Evolutionary conservation across 2,329 filamentous ascomycete genomes (phyloP).

Genomic region (Colletotrichum cuscutae): DNA sequence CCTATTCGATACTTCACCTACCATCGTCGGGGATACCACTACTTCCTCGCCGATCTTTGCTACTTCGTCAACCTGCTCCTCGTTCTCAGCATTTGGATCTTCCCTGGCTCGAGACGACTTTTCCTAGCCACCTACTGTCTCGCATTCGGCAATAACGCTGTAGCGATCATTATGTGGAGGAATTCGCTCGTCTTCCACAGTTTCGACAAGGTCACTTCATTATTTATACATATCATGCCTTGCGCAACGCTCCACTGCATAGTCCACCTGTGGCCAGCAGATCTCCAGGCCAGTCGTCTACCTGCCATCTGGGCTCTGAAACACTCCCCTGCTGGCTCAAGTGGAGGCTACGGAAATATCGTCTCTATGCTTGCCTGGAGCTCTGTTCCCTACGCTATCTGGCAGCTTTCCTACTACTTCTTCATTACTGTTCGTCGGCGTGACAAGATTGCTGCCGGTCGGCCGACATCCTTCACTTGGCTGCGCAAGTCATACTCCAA

Average conservation of each 20-base stretch:
- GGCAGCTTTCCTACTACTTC: constrained; percentile 94
- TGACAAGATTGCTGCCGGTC: constrained; percentile 94
- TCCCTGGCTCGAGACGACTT: constrained; percentile 88
- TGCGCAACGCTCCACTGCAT: constrained; percentile 93
- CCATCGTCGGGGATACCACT: constrained; percentile 91
- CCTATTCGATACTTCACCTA: constrained; percentile 94
- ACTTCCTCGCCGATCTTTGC: constrained; percentile 96
- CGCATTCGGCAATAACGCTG: constrained; percentile 94
- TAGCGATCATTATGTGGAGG: constrained; percentile 98
- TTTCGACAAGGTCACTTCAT: constrained; percentile 95
- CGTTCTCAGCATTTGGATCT: constrained; percentile 86
- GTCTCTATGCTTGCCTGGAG: constrained; percentile 93
- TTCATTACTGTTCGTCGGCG: constrained; percentile 94
- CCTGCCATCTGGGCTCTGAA: constrained; percentile 89
- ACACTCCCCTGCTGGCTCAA: constrained; percentile 72
- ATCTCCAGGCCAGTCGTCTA: constrained; percentile 75
- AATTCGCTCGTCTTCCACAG: constrained; percentile 99
- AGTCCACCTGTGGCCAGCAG: constrained; percentile 80
- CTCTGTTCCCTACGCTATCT: constrained; percentile 89
- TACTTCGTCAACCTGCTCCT: constrained; percentile 96
- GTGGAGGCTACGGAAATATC: constrained; percentile 81
- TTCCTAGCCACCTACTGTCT: constrained; percentile 94
- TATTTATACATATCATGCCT: constrained; percentile 99
- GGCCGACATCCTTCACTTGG: constrained; percentile 98
- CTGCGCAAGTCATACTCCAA: constrained; percentile 90